phyloP scores from a whole-genome alignment of 1,284 basidiomycete species.

The Ceratobasidium sp. region DNA sequence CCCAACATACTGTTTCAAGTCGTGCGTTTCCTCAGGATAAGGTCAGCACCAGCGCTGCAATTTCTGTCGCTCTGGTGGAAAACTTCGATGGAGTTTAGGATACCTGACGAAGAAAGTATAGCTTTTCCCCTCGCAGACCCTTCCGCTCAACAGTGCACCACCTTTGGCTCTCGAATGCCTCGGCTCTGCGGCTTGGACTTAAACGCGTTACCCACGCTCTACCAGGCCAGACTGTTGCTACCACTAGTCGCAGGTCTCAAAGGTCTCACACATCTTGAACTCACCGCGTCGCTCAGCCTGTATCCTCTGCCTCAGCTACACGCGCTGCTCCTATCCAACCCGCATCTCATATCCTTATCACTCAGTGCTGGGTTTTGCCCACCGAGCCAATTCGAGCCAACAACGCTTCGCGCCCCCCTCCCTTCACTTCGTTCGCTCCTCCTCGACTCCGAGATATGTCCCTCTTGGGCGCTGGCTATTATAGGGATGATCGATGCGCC shows the following conservation, averaged over 20 bases:
- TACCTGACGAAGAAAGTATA: too few species aligned
- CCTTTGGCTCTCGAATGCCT: too few species aligned
- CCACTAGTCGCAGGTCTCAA: too few species aligned
- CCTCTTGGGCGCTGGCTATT: neutral
- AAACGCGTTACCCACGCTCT: too few species aligned
- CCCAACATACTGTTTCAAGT: neutral
- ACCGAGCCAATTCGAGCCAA: neutral
- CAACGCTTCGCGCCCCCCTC: neutral
- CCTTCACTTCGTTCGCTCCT: neutral
- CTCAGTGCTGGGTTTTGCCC: neutral
- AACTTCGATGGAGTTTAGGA: too few species aligned
- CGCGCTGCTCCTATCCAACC: constrained; percentile 1
- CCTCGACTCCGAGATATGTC: neutral
- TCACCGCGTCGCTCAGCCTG: neutral
- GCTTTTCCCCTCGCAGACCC: too few species aligned
- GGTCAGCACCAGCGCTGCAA: too few species aligned
- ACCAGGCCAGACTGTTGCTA: too few species aligned
- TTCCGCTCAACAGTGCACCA: too few species aligned
- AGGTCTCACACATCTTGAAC: neutral
- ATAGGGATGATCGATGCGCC: constrained; percentile 4
- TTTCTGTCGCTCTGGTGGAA: too few species aligned
- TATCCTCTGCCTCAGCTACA: neutral
- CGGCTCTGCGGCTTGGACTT: too few species aligned
- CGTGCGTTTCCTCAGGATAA: too few species aligned
- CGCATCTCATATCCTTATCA: neutral